phyloP scores from a whole-genome alignment of 2,329 filamentous ascomycete genomes.

The Hypoxylon sp. region DNA sequence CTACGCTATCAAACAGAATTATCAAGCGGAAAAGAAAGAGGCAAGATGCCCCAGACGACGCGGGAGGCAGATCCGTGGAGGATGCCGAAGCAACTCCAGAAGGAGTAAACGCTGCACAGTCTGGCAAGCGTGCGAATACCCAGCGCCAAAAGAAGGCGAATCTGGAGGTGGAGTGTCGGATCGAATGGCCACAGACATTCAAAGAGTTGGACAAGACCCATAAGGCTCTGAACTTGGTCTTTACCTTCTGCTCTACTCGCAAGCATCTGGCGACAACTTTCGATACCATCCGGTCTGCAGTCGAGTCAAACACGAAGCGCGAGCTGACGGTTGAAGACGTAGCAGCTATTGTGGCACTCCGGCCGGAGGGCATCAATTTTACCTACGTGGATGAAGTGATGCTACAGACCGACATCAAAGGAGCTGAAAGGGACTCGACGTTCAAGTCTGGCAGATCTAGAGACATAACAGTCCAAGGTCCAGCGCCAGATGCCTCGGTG shows the following conservation, averaged over 20 bases:
- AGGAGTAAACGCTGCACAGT: constrained; percentile 13
- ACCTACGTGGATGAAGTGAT: constrained; percentile 87
- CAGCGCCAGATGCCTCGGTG: constrained; percentile 67
- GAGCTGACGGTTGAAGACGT: constrained; percentile 81
- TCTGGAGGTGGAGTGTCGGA: constrained; percentile 51
- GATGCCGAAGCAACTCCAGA: constrained; percentile 7
- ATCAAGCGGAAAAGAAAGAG: constrained; percentile 56
- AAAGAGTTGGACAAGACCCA: constrained; percentile 80
- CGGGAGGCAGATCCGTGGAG: constrained; percentile 14
- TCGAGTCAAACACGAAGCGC: constrained; percentile 83
- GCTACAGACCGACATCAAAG: constrained; percentile 83
- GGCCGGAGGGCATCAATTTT: constrained; percentile 84
- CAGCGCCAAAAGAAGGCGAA: constrained; percentile 44
- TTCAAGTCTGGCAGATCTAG: constrained; percentile 69
- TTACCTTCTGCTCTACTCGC: constrained; percentile 92
- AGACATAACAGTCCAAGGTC: constrained; percentile 63
- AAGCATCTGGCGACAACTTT: constrained; percentile 94
- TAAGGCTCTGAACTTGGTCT: constrained; percentile 89
- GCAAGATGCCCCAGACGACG: constrained; percentile 46
- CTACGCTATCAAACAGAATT: constrained; percentile 59
- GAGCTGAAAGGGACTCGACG: constrained; percentile 73
- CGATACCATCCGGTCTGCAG: constrained; percentile 85
- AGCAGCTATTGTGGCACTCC: constrained; percentile 80
- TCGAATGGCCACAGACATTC: constrained; percentile 81
- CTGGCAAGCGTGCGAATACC: constrained; percentile 7